Conservation (phyloP, 257 asterid genomes). For the Scutellaria baicalensis region DNA sequence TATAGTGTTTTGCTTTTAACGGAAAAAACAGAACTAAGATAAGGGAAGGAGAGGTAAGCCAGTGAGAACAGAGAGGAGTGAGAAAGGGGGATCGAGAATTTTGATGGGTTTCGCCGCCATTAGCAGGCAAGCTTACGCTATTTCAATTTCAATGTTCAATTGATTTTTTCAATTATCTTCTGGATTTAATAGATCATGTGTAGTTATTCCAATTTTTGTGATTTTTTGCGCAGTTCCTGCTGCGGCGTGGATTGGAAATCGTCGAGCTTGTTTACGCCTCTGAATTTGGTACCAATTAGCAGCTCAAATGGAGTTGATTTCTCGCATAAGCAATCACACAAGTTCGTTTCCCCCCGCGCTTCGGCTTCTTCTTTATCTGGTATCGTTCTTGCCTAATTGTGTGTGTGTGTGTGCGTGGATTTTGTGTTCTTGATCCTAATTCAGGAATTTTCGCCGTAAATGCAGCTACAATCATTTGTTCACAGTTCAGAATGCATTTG, state of each 20-base stretch:
- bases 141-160: background rate
- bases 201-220: background rate
- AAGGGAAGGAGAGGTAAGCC: conserved; percentile 20
- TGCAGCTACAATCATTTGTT: background rate
- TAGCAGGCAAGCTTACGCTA: conserved; percentile 26
- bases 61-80: background rate
- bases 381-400: conserved; percentile 16
- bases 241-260: conserved; percentile 43
- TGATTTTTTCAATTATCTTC: background rate
- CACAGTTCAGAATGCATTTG: background rate
- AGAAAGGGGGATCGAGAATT: background rate
- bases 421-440: background rate
- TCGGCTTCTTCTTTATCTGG: conserved; percentile 41
- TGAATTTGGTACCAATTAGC: conserved; percentile 18
- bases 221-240: conserved; percentile 27
- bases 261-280: conserved; percentile 43
- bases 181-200: background rate
- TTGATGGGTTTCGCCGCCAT: conserved; percentile 44
- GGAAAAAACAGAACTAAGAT: background rate
- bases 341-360: conserved; percentile 31
- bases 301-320: conserved; percentile 15
- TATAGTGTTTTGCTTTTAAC: background rate
- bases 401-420: background rate
- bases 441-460: background rate
- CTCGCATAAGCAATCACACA: conserved; percentile 23